These are phyloP conservation scores for Botryotinia calthae DNA, from an alignment of 2,329 filamentous ascomycete genomes.

Conservation along the genomic window DNA sequence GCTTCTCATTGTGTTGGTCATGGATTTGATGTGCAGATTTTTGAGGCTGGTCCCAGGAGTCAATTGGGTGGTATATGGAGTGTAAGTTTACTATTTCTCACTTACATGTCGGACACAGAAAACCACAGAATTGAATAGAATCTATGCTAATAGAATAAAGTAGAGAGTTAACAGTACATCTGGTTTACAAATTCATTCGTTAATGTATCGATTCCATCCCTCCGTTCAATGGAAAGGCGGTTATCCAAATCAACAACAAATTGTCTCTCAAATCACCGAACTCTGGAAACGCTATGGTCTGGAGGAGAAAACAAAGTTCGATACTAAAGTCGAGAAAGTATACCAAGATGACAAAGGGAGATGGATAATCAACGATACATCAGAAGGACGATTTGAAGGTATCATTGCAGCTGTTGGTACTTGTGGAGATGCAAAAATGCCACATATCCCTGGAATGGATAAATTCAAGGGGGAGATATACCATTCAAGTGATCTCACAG, in stretches of 20 bases:
- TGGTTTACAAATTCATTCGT: slow-evolving; percentile 75
- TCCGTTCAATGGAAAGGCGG: slow-evolving; percentile 70
- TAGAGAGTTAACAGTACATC: slow-evolving; percentile 79
- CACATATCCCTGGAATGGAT: slow-evolving; percentile 66
- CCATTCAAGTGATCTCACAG: slow-evolving; percentile 74
- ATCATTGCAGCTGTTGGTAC: slow-evolving; percentile 76
- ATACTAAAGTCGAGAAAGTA: slow-evolving; percentile 65
- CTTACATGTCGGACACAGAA: background rate
- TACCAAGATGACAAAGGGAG: slow-evolving; percentile 65
- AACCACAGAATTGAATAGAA: too few species aligned
- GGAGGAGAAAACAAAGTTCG: slow-evolving; percentile 68
- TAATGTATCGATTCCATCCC: slow-evolving; percentile 88
- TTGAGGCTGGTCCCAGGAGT: slow-evolving; percentile 67
- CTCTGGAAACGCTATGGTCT: slow-evolving; percentile 76
- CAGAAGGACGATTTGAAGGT: slow-evolving; percentile 73
- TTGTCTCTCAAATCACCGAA: slow-evolving; percentile 66
- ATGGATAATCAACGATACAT: slow-evolving; percentile 75
- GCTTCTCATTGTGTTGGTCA: slow-evolving; percentile 82
- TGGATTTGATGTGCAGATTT: slow-evolving; percentile 78
- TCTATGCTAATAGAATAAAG: background rate
- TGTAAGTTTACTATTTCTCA: slow-evolving; percentile 44
- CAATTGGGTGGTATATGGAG: slow-evolving; percentile 79
- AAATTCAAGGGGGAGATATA: slow-evolving; percentile 69
- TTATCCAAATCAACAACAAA: slow-evolving; percentile 76
- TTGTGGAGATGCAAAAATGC: slow-evolving; percentile 75